Percentiles rank a stretch among this genome's conserved stretches.
These are phyloP conservation scores for Neopestalotiopsis sp. DNA, from an alignment of 2,329 filamentous ascomycete species.

Conservation along the genomic window DNA sequence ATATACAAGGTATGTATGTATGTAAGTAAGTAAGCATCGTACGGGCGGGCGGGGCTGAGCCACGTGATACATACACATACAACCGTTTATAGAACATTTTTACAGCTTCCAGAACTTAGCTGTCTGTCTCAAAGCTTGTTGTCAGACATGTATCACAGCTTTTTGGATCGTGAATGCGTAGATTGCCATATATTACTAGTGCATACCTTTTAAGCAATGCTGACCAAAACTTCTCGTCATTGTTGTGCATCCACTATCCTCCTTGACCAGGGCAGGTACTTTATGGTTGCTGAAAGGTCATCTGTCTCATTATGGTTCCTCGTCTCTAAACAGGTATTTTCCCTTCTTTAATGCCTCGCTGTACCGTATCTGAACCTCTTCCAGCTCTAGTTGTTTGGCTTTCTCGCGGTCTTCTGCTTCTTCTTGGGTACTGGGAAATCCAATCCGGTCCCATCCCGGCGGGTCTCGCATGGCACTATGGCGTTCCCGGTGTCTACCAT, in stretches of 20 bases:
- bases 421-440: constrained; percentile 91
- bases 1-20: neutral
- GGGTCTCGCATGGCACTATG: constrained; percentile 76
- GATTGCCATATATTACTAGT: neutral
- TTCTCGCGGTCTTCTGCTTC: constrained; percentile 67
- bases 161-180: neutral
- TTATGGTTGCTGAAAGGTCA: neutral
- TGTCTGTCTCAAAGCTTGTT: constrained; percentile 1
- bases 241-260: constrained; percentile 5
- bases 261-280: neutral
- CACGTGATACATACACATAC: neutral
- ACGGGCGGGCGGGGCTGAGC: neutral
- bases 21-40: too few relatives aligned
- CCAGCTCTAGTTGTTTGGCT: constrained; percentile 66
- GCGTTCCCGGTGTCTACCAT: constrained; percentile 78
- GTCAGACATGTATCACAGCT: constrained; percentile 1
- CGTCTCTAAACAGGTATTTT: constrained; percentile 82
- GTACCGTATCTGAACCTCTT: constrained; percentile 74
- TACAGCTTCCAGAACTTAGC: neutral
- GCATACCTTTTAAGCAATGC: neutral
- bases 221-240: neutral
- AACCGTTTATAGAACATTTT: neutral
- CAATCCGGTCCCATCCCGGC: constrained; percentile 88
- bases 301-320: constrained; percentile 48
- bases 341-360: constrained; percentile 83